Percentiles rank a stretch among this genome's conserved stretches.
Evolutionary conservation across 305 asterid genomes (phyloP).

Genomic region (Coffea humblotiana): DNA sequence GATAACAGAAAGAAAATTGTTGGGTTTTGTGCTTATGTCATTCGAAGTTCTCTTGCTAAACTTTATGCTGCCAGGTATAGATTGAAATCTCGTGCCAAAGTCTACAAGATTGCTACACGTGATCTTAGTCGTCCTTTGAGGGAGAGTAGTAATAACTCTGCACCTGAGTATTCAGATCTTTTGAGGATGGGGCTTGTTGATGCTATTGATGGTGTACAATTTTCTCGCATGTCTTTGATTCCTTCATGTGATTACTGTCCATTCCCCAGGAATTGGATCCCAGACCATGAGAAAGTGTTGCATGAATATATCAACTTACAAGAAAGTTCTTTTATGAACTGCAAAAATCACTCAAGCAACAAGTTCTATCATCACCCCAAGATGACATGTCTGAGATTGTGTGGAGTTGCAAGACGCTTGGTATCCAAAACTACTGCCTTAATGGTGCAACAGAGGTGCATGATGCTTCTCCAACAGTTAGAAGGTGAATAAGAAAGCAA

Average conservation of each 20-base stretch:
- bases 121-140: slow-evolving; percentile 76
- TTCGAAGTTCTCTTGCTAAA: slow-evolving; percentile 88
- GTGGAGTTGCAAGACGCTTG: slow-evolving; percentile 79
- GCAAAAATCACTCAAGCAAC: slow-evolving; percentile 55
- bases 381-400: slow-evolving; percentile 73
- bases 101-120: slow-evolving; percentile 80
- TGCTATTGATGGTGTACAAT: slow-evolving; percentile 82
- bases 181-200: slow-evolving; percentile 93
- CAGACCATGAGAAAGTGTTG: slow-evolving; percentile 77
- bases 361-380: slow-evolving; percentile 65
- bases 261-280: slow-evolving; percentile 85
- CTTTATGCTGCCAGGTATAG: slow-evolving; percentile 91
- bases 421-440: slow-evolving; percentile 46
- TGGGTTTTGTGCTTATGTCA: slow-evolving; percentile 90
- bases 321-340: slow-evolving; percentile 73
- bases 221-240: slow-evolving; percentile 71
- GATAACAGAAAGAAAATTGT: slow-evolving; percentile 87
- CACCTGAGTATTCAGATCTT: slow-evolving; percentile 95
- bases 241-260: slow-evolving; percentile 91
- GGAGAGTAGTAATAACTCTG: slow-evolving; percentile 72
- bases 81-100: slow-evolving; percentile 92
- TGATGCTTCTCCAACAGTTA: slow-evolving; percentile 16
- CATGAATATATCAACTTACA: slow-evolving; percentile 68
- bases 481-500: background rate
- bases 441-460: slow-evolving; percentile 29